Percentiles rank a stretch among this genome's conserved stretches.
These are phyloP conservation scores for Torulaspora delbrueckii DNA, from an alignment of 805 yeast species.

Conservation along the genomic window DNA sequence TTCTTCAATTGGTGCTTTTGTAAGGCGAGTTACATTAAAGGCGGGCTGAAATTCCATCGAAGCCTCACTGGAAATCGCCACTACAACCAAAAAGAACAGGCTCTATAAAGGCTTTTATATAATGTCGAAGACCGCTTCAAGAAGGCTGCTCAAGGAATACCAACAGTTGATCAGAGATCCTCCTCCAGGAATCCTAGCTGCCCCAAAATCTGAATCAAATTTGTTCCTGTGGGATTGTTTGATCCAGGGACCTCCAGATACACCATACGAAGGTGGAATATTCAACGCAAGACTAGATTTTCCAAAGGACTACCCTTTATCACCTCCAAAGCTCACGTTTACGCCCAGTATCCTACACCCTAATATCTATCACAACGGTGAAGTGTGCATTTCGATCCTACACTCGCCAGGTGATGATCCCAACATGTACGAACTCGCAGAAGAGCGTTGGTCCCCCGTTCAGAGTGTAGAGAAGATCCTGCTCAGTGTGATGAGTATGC, in stretches of 20 bases:
- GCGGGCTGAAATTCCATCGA: neutral
- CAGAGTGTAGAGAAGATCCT: conserved; percentile 97
- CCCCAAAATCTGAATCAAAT: conserved; percentile 73
- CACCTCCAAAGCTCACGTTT: conserved; percentile 73
- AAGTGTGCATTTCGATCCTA: conserved; percentile 89
- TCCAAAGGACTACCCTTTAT: conserved; percentile 75
- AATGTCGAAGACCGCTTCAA: conserved; percentile 64
- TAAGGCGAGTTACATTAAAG: neutral
- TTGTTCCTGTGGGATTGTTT: conserved; percentile 80
- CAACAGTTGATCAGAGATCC: conserved; percentile 81
- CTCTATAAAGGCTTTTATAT: neutral
- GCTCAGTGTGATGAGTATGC: conserved; percentile 88
- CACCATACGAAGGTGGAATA: conserved; percentile 85
- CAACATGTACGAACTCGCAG: conserved; percentile 88
- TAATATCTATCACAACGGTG: conserved; percentile 89
- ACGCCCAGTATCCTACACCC: conserved; percentile 88
- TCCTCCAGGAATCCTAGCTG: conserved; percentile 94
- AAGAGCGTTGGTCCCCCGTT: conserved; percentile 97
- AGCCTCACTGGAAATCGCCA: neutral
- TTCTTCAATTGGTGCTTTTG: neutral
- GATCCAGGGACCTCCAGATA: conserved; percentile 76
- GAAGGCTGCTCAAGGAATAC: conserved; percentile 80
- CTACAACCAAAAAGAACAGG: neutral
- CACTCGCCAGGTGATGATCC: conserved; percentile 99
- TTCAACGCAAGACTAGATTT: conserved; percentile 70